A percentile compares a stretch with the other conserved stretches of the same genome.
Evolutionary conservation across 371 early-diverging fungal species (phyloP).

Genomic region (Chytridium lagenaria): DNA sequence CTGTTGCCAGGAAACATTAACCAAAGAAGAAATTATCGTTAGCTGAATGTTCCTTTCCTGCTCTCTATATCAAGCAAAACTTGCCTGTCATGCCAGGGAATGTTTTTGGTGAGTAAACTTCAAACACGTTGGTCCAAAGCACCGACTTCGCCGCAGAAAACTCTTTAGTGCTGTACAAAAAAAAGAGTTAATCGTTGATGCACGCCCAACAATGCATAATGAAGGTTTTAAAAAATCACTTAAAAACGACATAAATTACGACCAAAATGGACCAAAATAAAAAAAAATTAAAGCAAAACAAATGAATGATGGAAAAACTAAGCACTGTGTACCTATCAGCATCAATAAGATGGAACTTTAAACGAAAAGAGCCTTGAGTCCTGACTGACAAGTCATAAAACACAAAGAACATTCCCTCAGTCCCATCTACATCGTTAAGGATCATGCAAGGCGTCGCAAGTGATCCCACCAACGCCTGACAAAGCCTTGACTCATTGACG

Average conservation of each 20-base stretch:
- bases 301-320: background rate
- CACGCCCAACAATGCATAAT: too few species aligned
- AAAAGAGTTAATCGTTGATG: too few species aligned
- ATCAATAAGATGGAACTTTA: constrained; percentile 63
- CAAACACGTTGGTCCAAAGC: constrained; percentile 60
- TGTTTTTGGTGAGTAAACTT: constrained; percentile 68
- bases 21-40: too few species aligned
- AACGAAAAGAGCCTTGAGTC: constrained; percentile 68
- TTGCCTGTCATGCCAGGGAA: constrained; percentile 74
- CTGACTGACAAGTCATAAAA: constrained; percentile 77
- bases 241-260: too few species aligned
- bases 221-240: too few species aligned
- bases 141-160: constrained; percentile 21
- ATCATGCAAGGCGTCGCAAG: constrained; percentile 71
- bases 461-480: constrained; percentile 62
- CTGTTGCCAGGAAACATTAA: too few species aligned
- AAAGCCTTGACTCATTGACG: constrained; percentile 17
- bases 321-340: constrained; percentile 28
- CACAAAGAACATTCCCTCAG: constrained; percentile 76
- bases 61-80: constrained; percentile 25
- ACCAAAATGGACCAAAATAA: too few species aligned
- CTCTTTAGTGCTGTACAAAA: background rate
- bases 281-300: background rate
- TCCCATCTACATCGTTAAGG: constrained; percentile 63
- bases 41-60: too few species aligned